Evolutionary conservation across 805 yeast species (phyloP).

Genomic region (Pichia scutulata): DNA sequence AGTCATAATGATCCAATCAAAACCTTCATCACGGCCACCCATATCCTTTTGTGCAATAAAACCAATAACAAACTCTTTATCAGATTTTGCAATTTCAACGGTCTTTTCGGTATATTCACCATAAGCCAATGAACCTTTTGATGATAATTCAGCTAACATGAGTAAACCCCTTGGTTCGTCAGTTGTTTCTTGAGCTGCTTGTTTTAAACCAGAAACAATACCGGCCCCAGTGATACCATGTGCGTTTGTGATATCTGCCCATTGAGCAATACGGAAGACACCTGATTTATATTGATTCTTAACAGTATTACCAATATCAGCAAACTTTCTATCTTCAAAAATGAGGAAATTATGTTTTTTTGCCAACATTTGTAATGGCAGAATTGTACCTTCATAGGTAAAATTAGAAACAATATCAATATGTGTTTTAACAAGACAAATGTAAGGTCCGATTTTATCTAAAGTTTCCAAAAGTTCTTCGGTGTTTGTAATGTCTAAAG

Average conservation of each 20-base stretch:
- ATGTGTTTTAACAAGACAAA: constrained; percentile 90
- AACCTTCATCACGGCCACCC: constrained; percentile 77
- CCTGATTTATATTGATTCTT: constrained; percentile 91
- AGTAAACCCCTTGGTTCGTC: constrained; percentile 79
- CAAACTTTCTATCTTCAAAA: constrained; percentile 96
- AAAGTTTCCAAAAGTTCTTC: constrained; percentile 61
- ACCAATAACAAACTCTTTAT: constrained; percentile 88
- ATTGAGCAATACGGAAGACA: constrained; percentile 75
- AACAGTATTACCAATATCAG: constrained; percentile 97
- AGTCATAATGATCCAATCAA: constrained; percentile 94
- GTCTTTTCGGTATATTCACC: constrained; percentile 87
- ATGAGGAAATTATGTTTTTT: constrained; percentile 81
- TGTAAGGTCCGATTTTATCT: constrained; percentile 82
- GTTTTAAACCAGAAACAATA: constrained; percentile 78
- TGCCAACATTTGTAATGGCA: constrained; percentile 65
- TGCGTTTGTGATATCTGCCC: constrained; percentile 97
- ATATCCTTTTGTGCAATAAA: constrained; percentile 89
- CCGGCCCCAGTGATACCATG: constrained; percentile 97
- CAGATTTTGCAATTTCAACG: constrained; percentile 77
- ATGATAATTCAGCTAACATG: constrained; percentile 93
- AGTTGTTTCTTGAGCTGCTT: constrained; percentile 67
- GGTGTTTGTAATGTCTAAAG: constrained; percentile 83
- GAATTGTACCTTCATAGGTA: constrained; percentile 67
- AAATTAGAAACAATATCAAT: constrained; percentile 90
- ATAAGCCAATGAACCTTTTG: constrained; percentile 87